Evolutionary conservation across 768 basidiomycete genomes (phyloP), one percentile per base, ranked within the genome.

Genomic region (Phanerochaete carnosa): DNA sequence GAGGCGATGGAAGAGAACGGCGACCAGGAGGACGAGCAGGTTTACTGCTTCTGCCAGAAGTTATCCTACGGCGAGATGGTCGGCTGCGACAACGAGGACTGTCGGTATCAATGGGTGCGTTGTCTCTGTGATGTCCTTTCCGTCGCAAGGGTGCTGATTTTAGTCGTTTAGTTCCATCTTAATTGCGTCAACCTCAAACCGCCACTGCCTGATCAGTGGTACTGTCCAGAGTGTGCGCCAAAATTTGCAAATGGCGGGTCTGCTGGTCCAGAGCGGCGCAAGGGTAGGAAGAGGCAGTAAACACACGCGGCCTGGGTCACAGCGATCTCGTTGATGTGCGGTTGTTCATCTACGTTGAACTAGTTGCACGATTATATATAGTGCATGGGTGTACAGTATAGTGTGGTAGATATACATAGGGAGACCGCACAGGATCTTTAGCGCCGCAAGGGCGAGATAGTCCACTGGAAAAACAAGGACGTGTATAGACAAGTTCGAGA

Each of bases 1-100:
- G 75, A 62, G 1, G 78, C 76, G n/a, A 77, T 73, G 1, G 79
- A 79, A 29, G 81, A 75, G 45, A 77, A 73, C 16, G 83, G 79
- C n/a, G 81, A 79, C 54, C 80, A 74, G 1, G 84, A 83, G 65
- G 83, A 87, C 70, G 80, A 85, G 68, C 76, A 77, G 56, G 64
- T 85, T 4, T 88, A 88, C 62, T 88, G 86, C 71, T 80, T 80
- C 72, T 88, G 86, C 70, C 81, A 81, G 65, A 82, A 84, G 68
- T 77, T 80, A 64, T 84, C 81, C 52, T 86, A 84, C 65, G 86
- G 87, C 52, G 85, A 84, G 72, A 87, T 87, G 85, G 83, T 87
- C 61, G 85, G 79, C 37, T 87, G 85, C 66, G 85, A 87, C 68
- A 80, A 82, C 65, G 76, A 80, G 32, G 73, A 74, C 29, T 87